Evolutionary conservation across 306 rosid genomes (phyloP), one percentile per base, ranked within the genome.

Genomic region (Fragaria vesca): DNA sequence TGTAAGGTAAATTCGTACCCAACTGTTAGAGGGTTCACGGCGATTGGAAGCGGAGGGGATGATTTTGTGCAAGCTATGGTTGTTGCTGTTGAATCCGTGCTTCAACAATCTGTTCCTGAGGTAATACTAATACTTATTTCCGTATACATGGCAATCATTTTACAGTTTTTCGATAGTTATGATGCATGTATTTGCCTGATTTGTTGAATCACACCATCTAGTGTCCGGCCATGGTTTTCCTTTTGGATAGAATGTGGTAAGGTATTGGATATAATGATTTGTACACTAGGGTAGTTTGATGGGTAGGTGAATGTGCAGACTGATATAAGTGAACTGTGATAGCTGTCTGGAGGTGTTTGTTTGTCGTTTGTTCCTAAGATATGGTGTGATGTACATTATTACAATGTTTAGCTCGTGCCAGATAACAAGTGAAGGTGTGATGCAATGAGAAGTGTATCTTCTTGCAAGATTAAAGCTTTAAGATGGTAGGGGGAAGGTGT

Each of bases 1-100:
- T 38, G 12, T 2, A 74, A 96, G 99, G 98, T 93, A 54, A 96
- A 96, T 72, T 91, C 98, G 32, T 96, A 96, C 77, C 98, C 99
- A 48, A 91, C 96, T 34, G 97, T 84, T 72, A 67, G 98, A 85
- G 97, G 96, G 2, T 96, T 96, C 71, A 96, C 99, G 6, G 99
- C 99, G 4, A 96, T 96, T 70, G 99, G 98, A 76, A 93, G 94
- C 1, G 97, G 97, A 74, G 96, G 96, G 20, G 94, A 93, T 62
- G 97, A 93, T 63, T 93, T 93, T 72, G 97, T 93, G 82, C 97
- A 91, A 72, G 88, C 97, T 52, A 93, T 93, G 97, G 91, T 93
- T 43, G 88, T 93, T 77, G 97, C 97, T 1, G 97, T 93, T 11
- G 97, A 93, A 76, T 93, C 97, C 45, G 97, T 93, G 51, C 85